Base-by-base conservation (phyloP, 768 basidiomycete species). In the Termitomyces sp. region DNA sequence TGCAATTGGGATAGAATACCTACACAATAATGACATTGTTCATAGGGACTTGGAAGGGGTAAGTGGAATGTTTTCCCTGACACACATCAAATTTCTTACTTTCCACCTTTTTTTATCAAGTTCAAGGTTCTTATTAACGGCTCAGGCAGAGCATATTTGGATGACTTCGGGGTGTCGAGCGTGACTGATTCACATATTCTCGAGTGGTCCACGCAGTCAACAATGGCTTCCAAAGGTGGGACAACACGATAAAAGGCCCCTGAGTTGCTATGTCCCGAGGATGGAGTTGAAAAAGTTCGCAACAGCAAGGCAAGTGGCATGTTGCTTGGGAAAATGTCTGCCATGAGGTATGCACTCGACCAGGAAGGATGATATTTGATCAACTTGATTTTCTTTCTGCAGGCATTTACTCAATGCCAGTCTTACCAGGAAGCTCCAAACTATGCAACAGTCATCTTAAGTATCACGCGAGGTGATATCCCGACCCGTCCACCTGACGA, bases 1-100 rank as follows among this genome's bases (percentile, higher is more conserved):
- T 15, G 68, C 70, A 0, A 46, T 50, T 43, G 73, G 73, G 74
- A 19, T 42, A n/a, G 41, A 42, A 42, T 42, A 42, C 9, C 41
- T 42, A 19, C 41, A 42, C 19, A 42, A 42, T 9, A 42, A 21
- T 42, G 19, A 42, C 4, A 42, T 21, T 19, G 41, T 42, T 3
- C 41, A 42, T 11, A 19, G 41, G n/a, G 41, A 42, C 10, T 42
- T 42, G 41, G 21, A 42, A 42, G 41, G 73, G n/a, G 77, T 75
- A 53, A 55, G 64, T 62, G n/a, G 8, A 0, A 5, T 30, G 30
- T 30, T 30, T 30, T 30, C 30, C 8, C 30, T 8, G 30, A 30
- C 8, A 8, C 30, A 3, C 8, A 1, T 38, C 19, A 31, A 38
- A 14, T 4, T n/a, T 28, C 9, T 30, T 5, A 23, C 3, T 10